Base-by-base conservation (phyloP, 2,329 filamentous ascomycete species). In the Cordyceps fumosorosea region DNA sequence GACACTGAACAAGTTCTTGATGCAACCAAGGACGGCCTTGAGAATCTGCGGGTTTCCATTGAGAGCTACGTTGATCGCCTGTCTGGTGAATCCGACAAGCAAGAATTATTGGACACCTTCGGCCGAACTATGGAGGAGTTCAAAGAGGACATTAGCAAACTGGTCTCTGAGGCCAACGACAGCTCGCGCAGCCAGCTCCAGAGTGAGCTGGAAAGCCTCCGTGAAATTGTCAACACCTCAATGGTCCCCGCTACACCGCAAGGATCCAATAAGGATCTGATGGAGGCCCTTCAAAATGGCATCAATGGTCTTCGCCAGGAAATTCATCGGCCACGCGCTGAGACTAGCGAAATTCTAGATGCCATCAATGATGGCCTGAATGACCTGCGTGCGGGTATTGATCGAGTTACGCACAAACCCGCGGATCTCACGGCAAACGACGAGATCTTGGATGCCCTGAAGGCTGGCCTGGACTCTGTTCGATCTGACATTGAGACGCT, bases 1-100 rank as follows among this genome's bases (percentile, higher is more conserved):
- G 91, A 95, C 71, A 93, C 91, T 0, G 92, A 96, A 72, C 91
- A 96, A 72, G 87, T 96, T 14, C 80, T 97, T 5, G 90, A 95
- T 72, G 90, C 91, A 0, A 88, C 96, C 50, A 93, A 91, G 67
- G 91, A 96, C 70, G 92, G 92, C 0, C 81, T 96, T 16, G 91
- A 96, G 67, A 88, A 85, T 66, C 83, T 98, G 7, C 87, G 91
- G 12, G 77, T 80, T 14, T 89, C 96, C 63, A 90, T 98, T 60
- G 91, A 96, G 67, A 80, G 79, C 50, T 96, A 96, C 66, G 86
- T 95, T 63, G 87, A 93, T 68, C 86, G 86, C 53, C 84, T 87
- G 8, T 81, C 85, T 18, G 89, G 89, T 64, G 81, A 84, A 1
- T 82, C 86, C 1, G 84, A 84, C 22, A 91, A 93, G 64, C 88